These are phyloP conservation scores for Chalaropsis thielavioides DNA, from an alignment of 2,329 filamentous ascomycete species.

Conservation along the genomic window DNA sequence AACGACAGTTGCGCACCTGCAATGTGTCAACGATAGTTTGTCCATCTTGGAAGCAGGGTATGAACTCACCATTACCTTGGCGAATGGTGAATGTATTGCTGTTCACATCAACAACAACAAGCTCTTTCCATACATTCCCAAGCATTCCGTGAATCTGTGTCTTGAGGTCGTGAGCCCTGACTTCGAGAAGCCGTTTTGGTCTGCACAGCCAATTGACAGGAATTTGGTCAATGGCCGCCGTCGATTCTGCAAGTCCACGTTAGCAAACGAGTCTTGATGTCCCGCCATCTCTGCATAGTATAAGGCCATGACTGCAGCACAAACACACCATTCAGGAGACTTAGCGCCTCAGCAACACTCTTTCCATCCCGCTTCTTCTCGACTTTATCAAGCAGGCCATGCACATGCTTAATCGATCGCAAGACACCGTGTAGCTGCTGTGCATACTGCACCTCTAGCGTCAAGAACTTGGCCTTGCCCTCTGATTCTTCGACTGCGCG, in stretches of 20 bases:
- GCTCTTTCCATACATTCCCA: constrained; percentile 52
- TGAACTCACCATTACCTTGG: constrained; percentile 13
- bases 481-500: constrained; percentile 39
- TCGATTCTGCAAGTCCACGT: constrained; percentile 31
- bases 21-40: constrained; percentile 20
- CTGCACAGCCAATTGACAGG: constrained; percentile 47
- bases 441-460: constrained; percentile 44
- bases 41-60: not conserved
- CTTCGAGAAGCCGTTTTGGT: constrained; percentile 48
- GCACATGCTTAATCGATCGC: constrained; percentile 39
- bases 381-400: constrained; percentile 46
- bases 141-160: constrained; percentile 51
- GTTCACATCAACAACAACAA: constrained; percentile 48
- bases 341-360: constrained; percentile 42
- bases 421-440: constrained; percentile 40
- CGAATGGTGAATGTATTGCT: constrained; percentile 41
- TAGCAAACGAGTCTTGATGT: not conserved
- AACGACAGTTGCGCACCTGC: constrained; percentile 39
- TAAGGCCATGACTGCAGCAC: too few relatives aligned
- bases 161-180: constrained; percentile 51
- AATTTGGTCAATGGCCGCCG: constrained; percentile 43
- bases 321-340: constrained; percentile 39
- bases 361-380: constrained; percentile 41
- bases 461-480: constrained; percentile 41
- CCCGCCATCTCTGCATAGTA: not conserved